Percentiles rank a stretch among this genome's conserved stretches.
Conservation (phyloP, 2,329 filamentous ascomycete genomes). For the Biscogniauxia marginata region DNA sequence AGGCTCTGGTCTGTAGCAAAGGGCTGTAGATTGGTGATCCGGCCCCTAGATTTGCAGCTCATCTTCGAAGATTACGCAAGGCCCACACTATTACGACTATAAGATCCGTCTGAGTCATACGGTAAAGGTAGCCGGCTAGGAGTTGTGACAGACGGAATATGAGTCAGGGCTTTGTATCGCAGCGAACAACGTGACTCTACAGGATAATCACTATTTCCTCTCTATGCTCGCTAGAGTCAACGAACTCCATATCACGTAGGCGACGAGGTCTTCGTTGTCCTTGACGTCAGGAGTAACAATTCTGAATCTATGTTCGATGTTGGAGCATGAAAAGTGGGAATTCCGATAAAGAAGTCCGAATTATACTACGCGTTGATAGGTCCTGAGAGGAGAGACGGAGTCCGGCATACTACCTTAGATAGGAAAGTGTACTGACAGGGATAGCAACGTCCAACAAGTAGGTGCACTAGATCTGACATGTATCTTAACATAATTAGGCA, state of each 20-base stretch:
- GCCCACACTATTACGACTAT: constrained; percentile 6
- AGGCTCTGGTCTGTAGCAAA: constrained; percentile 18
- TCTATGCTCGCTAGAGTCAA: neutral
- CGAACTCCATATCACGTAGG: neutral
- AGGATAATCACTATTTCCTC: neutral
- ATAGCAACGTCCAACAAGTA: neutral
- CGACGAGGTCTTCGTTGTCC: too few relatives aligned
- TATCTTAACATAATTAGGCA: neutral
- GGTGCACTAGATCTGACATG: neutral
- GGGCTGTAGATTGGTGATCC: constrained; percentile 28
- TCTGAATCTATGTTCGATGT: neutral
- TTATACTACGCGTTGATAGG: constrained; percentile 16
- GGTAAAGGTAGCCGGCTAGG: neutral
- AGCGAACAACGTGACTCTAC: neutral
- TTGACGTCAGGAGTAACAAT: neutral
- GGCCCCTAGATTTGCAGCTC: constrained; percentile 25
- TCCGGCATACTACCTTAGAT: constrained; percentile 17
- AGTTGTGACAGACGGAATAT: neutral
- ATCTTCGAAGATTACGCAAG: constrained; percentile 10
- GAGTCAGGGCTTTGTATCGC: neutral
- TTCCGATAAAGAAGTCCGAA: constrained; percentile 17
- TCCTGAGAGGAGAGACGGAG: constrained; percentile 4
- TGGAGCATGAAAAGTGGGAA: neutral
- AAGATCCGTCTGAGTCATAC: neutral
- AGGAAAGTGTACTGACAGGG: constrained; percentile 5